phyloP scores from a whole-genome alignment of 2,329 filamentous ascomycete genomes.

The Paecilomyces sp. region DNA sequence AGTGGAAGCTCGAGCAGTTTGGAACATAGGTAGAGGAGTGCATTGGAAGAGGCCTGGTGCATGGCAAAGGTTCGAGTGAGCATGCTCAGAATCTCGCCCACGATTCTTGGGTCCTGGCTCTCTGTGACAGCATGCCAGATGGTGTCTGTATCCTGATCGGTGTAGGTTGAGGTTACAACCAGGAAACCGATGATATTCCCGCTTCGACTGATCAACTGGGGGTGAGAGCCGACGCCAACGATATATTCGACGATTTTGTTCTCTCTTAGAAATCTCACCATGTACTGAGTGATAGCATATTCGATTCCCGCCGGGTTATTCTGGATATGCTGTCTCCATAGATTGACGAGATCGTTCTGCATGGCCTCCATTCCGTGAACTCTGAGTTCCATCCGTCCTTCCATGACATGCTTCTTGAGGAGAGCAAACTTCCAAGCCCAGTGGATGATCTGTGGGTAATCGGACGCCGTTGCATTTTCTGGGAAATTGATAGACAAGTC shows the following conservation, averaged over 20 bases:
- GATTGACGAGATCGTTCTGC: constrained; percentile 59
- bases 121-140: constrained; percentile 78
- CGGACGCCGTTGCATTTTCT: constrained; percentile 15
- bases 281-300: constrained; percentile 55
- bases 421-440: constrained; percentile 63
- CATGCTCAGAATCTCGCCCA: constrained; percentile 70
- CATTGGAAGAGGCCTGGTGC: constrained; percentile 30
- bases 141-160: constrained; percentile 62
- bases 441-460: constrained; percentile 28
- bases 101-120: constrained; percentile 77
- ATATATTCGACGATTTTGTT: constrained; percentile 78
- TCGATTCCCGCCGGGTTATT: constrained; percentile 31
- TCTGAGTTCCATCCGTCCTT: constrained; percentile 83
- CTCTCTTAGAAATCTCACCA: constrained; percentile 62
- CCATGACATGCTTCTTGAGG: constrained; percentile 66
- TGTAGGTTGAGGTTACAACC: constrained; percentile 69
- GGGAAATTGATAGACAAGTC: constrained; percentile 30
- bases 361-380: constrained; percentile 71
- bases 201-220: constrained; percentile 76
- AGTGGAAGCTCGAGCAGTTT: constrained; percentile 63
- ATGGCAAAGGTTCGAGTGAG: constrained; percentile 43
- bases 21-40: constrained; percentile 59
- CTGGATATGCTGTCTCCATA: constrained; percentile 57
- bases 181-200: constrained; percentile 83
- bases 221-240: constrained; percentile 83